Evolutionary conservation across 441 rosid genomes (phyloP).

Genomic region (Jatropha podagrica): DNA sequence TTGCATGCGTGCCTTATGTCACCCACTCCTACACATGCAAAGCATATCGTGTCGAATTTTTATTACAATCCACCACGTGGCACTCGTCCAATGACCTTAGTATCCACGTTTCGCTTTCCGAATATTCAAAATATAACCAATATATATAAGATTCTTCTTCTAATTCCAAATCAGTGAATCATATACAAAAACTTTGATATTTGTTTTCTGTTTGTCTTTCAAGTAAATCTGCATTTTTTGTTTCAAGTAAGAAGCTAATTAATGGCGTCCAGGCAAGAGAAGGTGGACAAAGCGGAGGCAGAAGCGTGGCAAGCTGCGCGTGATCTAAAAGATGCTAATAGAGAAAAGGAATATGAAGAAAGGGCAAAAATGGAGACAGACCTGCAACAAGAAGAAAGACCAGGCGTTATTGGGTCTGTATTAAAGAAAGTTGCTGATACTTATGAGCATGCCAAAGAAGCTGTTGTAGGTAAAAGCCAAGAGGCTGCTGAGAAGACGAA

Average conservation of each 20-base stretch:
- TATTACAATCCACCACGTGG: conserved; percentile 13
- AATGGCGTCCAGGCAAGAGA: conserved; percentile 47
- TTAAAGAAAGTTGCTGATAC: conserved; percentile 53
- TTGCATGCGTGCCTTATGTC: not conserved
- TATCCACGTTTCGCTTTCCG: conserved; percentile 19
- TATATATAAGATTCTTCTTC: not conserved
- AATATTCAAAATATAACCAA: not conserved
- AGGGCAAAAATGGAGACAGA: conserved; percentile 18
- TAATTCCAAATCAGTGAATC: no score
- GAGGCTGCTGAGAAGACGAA: conserved; percentile 28
- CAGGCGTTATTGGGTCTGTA: conserved; percentile 54
- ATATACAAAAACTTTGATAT: no score
- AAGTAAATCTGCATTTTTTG: not conserved
- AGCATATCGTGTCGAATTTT: conserved; percentile 4
- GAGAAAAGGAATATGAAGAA: conserved; percentile 25
- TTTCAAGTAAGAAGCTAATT: not conserved
- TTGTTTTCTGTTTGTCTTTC: no score
- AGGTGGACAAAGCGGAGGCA: conserved; percentile 43
- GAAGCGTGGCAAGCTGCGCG: conserved; percentile 39
- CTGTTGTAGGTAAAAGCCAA: conserved; percentile 48
- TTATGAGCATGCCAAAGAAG: conserved; percentile 55
- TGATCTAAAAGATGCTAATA: conserved; percentile 37
- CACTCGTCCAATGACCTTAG: not conserved
- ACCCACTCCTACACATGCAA: not conserved
- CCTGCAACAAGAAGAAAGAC: conserved; percentile 29